Base-by-base conservation (phyloP, 139 green algal genomes). In the Chlamydomonas sp. region DNA sequence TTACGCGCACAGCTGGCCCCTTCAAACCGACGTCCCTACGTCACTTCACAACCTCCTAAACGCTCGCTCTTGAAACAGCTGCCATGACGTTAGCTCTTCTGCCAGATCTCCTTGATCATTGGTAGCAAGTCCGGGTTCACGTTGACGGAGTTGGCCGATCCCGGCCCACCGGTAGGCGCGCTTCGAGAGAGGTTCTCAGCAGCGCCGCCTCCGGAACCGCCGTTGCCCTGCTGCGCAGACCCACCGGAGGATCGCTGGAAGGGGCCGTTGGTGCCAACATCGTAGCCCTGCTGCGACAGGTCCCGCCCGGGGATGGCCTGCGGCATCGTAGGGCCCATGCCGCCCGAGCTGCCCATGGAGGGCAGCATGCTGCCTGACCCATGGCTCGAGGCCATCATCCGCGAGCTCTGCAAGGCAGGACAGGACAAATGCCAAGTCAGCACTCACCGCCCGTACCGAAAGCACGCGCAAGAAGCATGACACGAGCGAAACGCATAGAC, bases 81-180 rank as follows among this genome's bases (percentile, higher is more conserved):
- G 15, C 67, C 20, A 49, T 58, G 4, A 73, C 59, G n/a, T 68
- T 67, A 0, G 79, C 64, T 69, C 88, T 92, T 90, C 74, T 90
- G 88, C 91, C 91, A 93, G 72, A 93, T 93, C 83, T 93, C 91
- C 82, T 92, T 84, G 16, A 93, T 83, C 72, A 93, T 72, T 0
- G 90, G 90, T 18, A 93, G 60, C 80, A 93, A 78, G 85, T 88
- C 80, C 9, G 82, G 64, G 57, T 73, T 76, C 8, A 88, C 60
- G 59, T 31, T 79, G 12, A 77, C 77, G 2, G 62, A 77, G 75
- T 84, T 85, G 63, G 68, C 59, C 31, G 31, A 49, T 49, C 31
- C 31, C 31, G 78, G 80, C 16, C 66, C 49, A 1, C 80, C 78
- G 57, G 59, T 61, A 9, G 77, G 73, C 20, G 79, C 79, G 59